phyloP scores from a whole-genome alignment of 768 basidiomycete species.

The Phaeotremella fagi region DNA sequence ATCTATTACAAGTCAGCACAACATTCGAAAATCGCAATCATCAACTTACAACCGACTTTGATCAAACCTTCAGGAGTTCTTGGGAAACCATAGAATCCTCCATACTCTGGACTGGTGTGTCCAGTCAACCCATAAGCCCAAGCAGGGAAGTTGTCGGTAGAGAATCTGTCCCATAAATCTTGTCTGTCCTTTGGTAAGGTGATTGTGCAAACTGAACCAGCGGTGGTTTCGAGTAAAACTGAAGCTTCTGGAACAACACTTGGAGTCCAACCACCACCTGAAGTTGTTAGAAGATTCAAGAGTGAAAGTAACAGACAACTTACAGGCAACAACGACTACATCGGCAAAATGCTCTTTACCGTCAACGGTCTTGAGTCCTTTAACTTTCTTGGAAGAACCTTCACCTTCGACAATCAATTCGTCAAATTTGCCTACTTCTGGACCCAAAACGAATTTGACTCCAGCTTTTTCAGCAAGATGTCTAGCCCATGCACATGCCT shows the following conservation, averaged over 20 bases:
- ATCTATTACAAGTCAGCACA: slow-evolving; percentile 3
- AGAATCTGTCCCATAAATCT: slow-evolving; percentile 19
- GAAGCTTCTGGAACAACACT: slow-evolving; percentile 12
- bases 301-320: background rate
- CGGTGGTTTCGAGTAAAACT: slow-evolving; percentile 15
- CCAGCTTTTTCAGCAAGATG: slow-evolving; percentile 14
- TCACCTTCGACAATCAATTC: slow-evolving; percentile 1
- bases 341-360: slow-evolving; percentile 13
- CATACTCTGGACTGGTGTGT: slow-evolving; percentile 19
- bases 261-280: slow-evolving; percentile 19
- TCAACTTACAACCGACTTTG: slow-evolving; percentile 19
- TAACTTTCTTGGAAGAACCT: slow-evolving; percentile 9
- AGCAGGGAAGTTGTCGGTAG: slow-evolving; percentile 25
- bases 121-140: slow-evolving; percentile 32
- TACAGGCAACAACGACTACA: slow-evolving; percentile 16
- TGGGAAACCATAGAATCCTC: slow-evolving; percentile 29
- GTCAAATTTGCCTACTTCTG: slow-evolving; percentile 12
- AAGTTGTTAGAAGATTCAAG: background rate
- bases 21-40: background rate
- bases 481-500: slow-evolving; percentile 18
- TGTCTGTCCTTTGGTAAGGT: slow-evolving; percentile 10
- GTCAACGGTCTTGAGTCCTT: slow-evolving; percentile 17
- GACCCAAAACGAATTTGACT: slow-evolving; percentile 24
- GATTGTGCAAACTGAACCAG: slow-evolving; percentile 14
- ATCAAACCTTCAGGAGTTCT: slow-evolving; percentile 16